Conservation (phyloP, 2,329 filamentous ascomycete genomes). For the Fusarium foetens region DNA sequence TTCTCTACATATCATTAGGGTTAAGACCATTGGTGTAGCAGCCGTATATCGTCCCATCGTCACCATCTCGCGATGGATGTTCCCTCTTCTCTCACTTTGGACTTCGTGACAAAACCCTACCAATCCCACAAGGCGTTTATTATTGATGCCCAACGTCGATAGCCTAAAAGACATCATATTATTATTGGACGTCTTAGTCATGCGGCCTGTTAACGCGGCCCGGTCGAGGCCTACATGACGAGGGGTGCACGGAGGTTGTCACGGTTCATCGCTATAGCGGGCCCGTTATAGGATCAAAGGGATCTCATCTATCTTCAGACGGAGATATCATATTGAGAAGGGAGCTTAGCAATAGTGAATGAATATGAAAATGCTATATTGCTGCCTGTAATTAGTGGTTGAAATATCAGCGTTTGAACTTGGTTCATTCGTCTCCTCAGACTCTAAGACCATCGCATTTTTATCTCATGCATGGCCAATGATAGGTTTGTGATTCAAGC, state of each 20-base stretch:
- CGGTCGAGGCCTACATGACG: conserved; percentile 28
- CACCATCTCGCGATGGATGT: not conserved
- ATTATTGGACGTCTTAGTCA: conserved; percentile 5
- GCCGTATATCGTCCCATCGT: not conserved
- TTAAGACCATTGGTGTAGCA: not conserved
- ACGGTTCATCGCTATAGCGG: not conserved
- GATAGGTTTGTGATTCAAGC: not conserved
- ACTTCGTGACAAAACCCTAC: conserved; percentile 20
- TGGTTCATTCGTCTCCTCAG: not conserved
- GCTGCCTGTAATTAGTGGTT: not conserved
- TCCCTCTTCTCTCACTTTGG: conserved; percentile 27
- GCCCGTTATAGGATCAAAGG: not conserved
- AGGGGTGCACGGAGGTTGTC: conserved; percentile 13
- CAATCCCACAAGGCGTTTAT: not conserved
- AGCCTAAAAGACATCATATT: not conserved
- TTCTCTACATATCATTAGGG: not conserved
- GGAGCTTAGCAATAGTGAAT: not conserved
- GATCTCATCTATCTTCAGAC: not conserved
- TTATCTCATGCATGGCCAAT: not conserved
- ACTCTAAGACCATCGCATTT: not conserved
- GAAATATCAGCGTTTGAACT: not conserved
- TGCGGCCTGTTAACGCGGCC: conserved; percentile 29
- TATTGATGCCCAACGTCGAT: conserved; percentile 34
- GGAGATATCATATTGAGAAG: not conserved
- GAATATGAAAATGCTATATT: not conserved